Base-by-base conservation (phyloP, 441 rosid species). In the Croton setiger region DNA sequence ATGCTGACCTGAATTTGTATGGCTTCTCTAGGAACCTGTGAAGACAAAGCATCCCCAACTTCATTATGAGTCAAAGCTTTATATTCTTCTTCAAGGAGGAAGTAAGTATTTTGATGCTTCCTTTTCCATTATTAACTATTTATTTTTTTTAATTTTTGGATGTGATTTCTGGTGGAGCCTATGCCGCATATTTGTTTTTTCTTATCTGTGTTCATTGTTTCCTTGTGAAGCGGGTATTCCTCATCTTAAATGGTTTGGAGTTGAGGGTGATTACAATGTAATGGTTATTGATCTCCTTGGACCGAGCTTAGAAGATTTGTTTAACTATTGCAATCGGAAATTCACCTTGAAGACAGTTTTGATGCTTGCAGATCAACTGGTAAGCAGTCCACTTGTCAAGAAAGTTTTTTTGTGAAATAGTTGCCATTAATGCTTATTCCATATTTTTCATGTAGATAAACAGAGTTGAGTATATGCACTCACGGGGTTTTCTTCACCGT, bases 311-410 rank as follows among this genome's bases (percentile, higher is more conserved):
- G 99, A 96, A 81, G 97, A 96, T 76, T 76, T 91, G 51, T 96
- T 96, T 76, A 93, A 89, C 76, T 96, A 89, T 75, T 96, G 98
- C 79, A 88, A 81, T 63, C 83, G 99, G 79, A 93, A 85, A 76
- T 85, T 96, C 47, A 74, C 96, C 44, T 84, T 93, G 76, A 96
- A 96, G 84, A 84, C 98, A 20, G 99, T 96, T 58, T 74, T 96
- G 79, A 96, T 93, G 99, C 97, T 96, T 53, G 99, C 99, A 0
- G 99, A 96, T 86, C 99, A 93, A 75, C 66, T 91, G 71, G 98
- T 96, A 76, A 77, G 93, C 75, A 17, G 65, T 33, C 53, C 21
- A 5, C 7, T 57, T 56, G 59, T 72, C 44, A 5, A 44, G 53
- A 69, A 66, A 58, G 17, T 9, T n/a, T 57, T 77, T 17, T 75